These are phyloP conservation scores for Pichia sp. DNA, from an alignment of 1,139 yeast genomes.

Conservation along the genomic window DNA sequence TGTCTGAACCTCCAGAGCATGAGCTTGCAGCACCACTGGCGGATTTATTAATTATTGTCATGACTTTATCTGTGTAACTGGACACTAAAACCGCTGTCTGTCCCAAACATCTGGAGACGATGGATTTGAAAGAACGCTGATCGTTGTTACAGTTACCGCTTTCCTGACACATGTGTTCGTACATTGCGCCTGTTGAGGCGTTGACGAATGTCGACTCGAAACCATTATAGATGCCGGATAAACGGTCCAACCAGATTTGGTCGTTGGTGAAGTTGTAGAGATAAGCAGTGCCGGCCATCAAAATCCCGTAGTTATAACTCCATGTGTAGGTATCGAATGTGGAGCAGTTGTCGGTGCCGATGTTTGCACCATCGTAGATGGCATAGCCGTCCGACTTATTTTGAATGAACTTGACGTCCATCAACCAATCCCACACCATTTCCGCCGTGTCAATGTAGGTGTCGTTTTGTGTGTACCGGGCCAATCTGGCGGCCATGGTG, in stretches of 20 bases:
- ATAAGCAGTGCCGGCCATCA: constrained; percentile 69
- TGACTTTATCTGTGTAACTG: constrained; percentile 39
- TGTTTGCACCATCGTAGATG: constrained; percentile 72
- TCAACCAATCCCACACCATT: constrained; percentile 67
- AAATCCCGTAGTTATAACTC: constrained; percentile 78
- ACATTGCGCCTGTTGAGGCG: constrained; percentile 43
- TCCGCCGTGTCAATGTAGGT: constrained; percentile 65
- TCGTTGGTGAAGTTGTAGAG: constrained; percentile 58
- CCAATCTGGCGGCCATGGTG: constrained; percentile 73
- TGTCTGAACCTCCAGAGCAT: constrained; percentile 56
- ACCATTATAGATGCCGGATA: constrained; percentile 48
- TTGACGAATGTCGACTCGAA: constrained; percentile 43
- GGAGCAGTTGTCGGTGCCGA: constrained; percentile 49
- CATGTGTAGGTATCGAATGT: constrained; percentile 53
- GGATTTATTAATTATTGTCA: constrained; percentile 42
- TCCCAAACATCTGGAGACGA: constrained; percentile 64
- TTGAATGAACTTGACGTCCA: constrained; percentile 44
- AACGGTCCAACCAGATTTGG: constrained; percentile 50
- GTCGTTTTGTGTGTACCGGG: constrained; percentile 61
- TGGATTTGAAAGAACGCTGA: constrained; percentile 74
- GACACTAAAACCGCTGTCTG: constrained; percentile 57
- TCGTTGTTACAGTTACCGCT: constrained; percentile 59
- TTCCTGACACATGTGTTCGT: constrained; percentile 68
- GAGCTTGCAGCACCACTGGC: constrained; percentile 55
- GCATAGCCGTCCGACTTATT: constrained; percentile 38